Evolutionary conservation across 805 yeast species (phyloP).

Genomic region (Starmerella powellii): DNA sequence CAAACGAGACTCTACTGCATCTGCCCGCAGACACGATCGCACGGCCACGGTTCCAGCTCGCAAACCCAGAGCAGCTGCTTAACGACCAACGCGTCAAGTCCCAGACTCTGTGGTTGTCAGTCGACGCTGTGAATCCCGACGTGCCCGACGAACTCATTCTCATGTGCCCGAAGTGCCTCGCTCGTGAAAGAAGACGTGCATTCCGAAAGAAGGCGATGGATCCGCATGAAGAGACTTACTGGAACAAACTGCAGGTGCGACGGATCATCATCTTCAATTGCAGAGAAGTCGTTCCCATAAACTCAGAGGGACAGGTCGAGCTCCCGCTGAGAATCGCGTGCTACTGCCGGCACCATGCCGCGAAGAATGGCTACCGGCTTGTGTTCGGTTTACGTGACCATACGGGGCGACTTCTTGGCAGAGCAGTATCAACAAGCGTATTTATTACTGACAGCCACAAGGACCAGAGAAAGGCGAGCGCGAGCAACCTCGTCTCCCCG

Average conservation of each 20-base stretch:
- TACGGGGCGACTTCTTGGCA: constrained; percentile 54
- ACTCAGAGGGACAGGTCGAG: constrained; percentile 28
- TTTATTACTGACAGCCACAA: constrained; percentile 94
- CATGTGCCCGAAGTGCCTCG: constrained; percentile 79
- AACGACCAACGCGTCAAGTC: constrained; percentile 9
- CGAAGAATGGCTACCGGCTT: constrained; percentile 69
- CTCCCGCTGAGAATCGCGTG: constrained; percentile 73
- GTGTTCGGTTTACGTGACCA: constrained; percentile 49
- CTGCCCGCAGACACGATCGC: constrained; percentile 80
- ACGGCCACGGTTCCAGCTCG: constrained; percentile 68
- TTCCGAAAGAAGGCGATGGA: constrained; percentile 78
- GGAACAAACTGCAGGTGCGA: constrained; percentile 62
- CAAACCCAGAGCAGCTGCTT: constrained; percentile 24
- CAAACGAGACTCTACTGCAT: constrained; percentile 59
- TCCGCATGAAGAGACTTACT: constrained; percentile 60
- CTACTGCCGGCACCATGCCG: constrained; percentile 91
- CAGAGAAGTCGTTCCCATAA: constrained; percentile 52
- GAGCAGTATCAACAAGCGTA: constrained; percentile 57
- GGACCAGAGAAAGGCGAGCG: constrained; percentile 25
- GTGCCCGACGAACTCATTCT: constrained; percentile 41
- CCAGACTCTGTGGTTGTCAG: constrained; percentile 42
- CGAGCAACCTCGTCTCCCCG: not conserved
- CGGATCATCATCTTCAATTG: constrained; percentile 86
- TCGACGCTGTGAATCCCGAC: constrained; percentile 56
- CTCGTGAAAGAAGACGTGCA: constrained; percentile 88